phyloP scores from a whole-genome alignment of 805 yeast genomes.

The Sugiyamaella smithiae region DNA sequence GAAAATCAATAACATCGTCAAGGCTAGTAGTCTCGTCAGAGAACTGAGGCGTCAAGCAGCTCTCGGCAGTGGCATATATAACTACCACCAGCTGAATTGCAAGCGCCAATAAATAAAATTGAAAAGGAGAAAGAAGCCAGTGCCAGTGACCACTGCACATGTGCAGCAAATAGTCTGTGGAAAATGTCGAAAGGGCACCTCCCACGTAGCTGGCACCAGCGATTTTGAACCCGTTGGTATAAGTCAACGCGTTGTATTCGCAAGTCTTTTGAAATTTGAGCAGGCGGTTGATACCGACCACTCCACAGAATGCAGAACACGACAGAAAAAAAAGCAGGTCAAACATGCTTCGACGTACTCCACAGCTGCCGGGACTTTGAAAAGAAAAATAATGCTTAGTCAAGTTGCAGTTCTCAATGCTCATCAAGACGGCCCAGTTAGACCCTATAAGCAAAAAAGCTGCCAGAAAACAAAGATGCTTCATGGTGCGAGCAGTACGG shows the following conservation, averaged over 20 bases:
- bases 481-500: not conserved
- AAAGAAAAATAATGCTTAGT: not conserved
- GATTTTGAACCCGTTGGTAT: not conserved
- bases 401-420: constrained; percentile 5
- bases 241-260: not conserved
- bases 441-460: constrained; percentile 2
- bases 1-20: not conserved
- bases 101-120: constrained; percentile 2
- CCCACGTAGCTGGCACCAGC: not conserved
- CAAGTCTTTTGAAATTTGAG: not conserved
- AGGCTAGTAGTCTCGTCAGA: not conserved
- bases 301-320: not conserved
- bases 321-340: not conserved
- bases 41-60: not conserved
- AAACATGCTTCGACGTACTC: constrained; percentile 1
- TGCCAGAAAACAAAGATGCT: not conserved
- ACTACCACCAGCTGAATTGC: constrained; percentile 1
- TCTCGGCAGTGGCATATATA: constrained; percentile 3
- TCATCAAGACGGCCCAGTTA: not conserved
- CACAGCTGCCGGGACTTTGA: constrained; percentile 1
- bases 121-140: not conserved
- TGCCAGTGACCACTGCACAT: not conserved
- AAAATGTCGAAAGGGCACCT: not conserved
- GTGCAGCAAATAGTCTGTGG: not conserved
- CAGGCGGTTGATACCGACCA: not conserved